Base-by-base conservation (phyloP, 495 filamentous ascomycete genomes). In the Glonium stellatum region DNA sequence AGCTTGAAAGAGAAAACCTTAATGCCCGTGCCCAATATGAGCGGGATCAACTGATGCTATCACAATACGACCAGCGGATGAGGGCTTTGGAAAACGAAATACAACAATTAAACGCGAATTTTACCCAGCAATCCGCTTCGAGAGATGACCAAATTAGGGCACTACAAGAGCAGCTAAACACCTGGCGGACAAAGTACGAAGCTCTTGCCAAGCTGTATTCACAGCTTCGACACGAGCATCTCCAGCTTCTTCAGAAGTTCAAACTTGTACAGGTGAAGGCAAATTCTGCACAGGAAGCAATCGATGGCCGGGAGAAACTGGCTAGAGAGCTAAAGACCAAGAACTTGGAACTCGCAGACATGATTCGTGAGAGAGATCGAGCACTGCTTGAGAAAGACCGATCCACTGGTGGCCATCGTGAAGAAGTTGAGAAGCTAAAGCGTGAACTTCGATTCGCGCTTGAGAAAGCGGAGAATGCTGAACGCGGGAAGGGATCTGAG, bases 321-420 rank as follows among this genome's bases (percentile, higher is more conserved):
- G 89, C 97, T 75, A 85, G 92, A 10, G 93, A 98, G 73, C 87
- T 97, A 69, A 98, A 98, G 80, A 95, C 91, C 22, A 98, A 97
- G 83, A 98, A 97, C 70, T 79, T 97, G 18, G 95, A 98, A 74
- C 77, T 98, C 46, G 93, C 93, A 53, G 92, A 97, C 71, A 97
- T 98, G 93, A 98, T 98, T 59, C 84, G 93, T 5, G 93, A 98
- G 73, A 80, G 93, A 67, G 93, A 98, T 71, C 84, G 93, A 65
- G 93, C 93, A n/a, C 72, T 96, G 42, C 89, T 96, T 62, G 95
- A 98, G 47, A 84, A 89, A 63, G 93, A 98, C 69, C 84, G 93
- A 50, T 69, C 88, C 22, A 82, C 80, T 50, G 95, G 93, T 51
- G 86, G 83, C 42, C 91, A 95, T 71, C 90, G 88, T 69, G 93